These are phyloP conservation scores for Fusarium avenaceum DNA, from an alignment of 2,329 filamentous ascomycete genomes.

Conservation along the genomic window DNA sequence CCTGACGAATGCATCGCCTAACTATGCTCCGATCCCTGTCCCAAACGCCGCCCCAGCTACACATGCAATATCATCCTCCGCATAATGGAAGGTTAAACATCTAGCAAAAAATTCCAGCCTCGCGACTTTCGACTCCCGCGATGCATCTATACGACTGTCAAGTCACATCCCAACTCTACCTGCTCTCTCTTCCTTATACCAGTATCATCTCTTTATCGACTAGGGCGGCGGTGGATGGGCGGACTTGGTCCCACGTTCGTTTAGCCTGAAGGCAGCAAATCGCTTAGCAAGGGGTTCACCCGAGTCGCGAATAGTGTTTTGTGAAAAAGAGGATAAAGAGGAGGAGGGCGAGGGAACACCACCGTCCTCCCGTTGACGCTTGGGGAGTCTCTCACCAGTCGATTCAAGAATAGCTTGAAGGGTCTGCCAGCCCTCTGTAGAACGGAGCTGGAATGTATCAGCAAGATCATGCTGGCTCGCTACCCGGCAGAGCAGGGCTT, in stretches of 20 bases:
- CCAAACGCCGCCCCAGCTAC: conserved; percentile 38
- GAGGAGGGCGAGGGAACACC: conserved; percentile 50
- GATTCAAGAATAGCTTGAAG: conserved; percentile 93
- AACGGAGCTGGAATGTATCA: conserved; percentile 85
- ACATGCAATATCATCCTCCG: conserved; percentile 35
- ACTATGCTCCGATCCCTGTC: conserved; percentile 38
- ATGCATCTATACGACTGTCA: conserved; percentile 4
- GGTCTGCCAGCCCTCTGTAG: conserved; percentile 93
- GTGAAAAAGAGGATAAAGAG: conserved; percentile 49
- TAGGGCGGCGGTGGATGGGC: conserved; percentile 46
- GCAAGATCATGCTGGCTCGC: conserved; percentile 84
- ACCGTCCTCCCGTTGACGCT: conserved; percentile 66
- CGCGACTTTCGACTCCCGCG: conserved; percentile 6
- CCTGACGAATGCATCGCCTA: conserved; percentile 25
- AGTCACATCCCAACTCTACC: not conserved
- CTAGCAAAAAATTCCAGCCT: conserved; percentile 12
- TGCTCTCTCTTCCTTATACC: conserved; percentile 4
- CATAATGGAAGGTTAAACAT: conserved; percentile 27
- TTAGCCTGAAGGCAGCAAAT: conserved; percentile 76
- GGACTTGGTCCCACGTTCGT: conserved; percentile 55
- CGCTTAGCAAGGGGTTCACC: conserved; percentile 74
- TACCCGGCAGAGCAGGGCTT: conserved; percentile 85
- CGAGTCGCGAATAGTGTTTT: conserved; percentile 52
- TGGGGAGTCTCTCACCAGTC: conserved; percentile 95
- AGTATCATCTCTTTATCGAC: conserved; percentile 30